These are phyloP conservation scores for Zostera marina DNA, from an alignment of 116 monocot genomes.

Conservation along the genomic window DNA sequence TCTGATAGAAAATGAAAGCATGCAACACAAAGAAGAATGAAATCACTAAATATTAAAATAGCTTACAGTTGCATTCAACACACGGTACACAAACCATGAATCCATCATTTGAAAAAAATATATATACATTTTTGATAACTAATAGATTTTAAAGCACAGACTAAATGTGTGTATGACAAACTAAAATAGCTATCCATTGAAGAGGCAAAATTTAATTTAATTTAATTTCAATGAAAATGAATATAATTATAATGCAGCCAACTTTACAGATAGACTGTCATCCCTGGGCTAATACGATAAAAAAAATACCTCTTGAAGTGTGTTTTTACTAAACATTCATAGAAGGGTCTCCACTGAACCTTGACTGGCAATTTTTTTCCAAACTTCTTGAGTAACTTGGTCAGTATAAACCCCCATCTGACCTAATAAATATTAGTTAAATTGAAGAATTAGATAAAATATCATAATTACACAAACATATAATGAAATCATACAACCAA, in stretches of 20 bases:
- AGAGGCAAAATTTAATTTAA: neutral
- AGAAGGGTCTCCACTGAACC: constrained; percentile 73
- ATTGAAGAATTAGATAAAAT: neutral
- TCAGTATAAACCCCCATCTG: constrained; percentile 76
- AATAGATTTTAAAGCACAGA: too few relatives aligned
- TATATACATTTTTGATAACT: too few relatives aligned
- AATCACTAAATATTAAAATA: neutral
- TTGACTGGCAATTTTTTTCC: constrained; percentile 53
- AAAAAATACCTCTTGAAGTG: constrained; percentile 79
- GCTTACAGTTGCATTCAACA: neutral
- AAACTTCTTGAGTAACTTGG: constrained; percentile 69
- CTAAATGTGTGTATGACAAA: too few relatives aligned
- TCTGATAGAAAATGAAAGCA: constrained; percentile 19
- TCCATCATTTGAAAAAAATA: too few relatives aligned
- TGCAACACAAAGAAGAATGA: neutral
- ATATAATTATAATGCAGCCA: neutral
- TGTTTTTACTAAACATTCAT: constrained; percentile 67
- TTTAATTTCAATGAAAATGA: neutral
- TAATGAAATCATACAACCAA: neutral
- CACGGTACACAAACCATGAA: neutral
- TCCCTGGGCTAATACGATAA: neutral
- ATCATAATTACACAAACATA: neutral
- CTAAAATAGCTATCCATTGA: too few relatives aligned
- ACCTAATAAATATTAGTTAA: constrained; percentile 36
- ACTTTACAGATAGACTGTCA: neutral